phyloP scores from a whole-genome alignment of 2,329 filamentous ascomycete genomes.

The Zymoseptoria pseudotritici region DNA sequence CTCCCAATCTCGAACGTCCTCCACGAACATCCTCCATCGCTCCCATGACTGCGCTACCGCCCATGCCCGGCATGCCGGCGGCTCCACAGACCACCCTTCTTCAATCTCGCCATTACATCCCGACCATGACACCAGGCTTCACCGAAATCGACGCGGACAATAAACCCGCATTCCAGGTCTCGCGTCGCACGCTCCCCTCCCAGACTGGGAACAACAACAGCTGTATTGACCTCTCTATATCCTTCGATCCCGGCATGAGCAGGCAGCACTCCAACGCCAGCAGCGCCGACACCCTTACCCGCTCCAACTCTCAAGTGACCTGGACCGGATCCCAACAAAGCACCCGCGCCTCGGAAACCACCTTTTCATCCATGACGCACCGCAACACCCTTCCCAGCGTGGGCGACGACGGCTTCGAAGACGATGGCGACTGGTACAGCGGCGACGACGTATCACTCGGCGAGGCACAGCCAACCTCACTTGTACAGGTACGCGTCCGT shows the following conservation, averaged over 20 bases:
- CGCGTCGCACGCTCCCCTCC: neutral
- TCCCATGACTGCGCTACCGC: neutral
- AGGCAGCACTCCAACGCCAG: neutral
- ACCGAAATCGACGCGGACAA: conserved; percentile 2
- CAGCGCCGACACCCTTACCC: neutral
- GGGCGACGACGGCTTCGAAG: conserved; percentile 19
- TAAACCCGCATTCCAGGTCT: conserved; percentile 5
- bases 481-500: conserved; percentile 25
- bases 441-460: conserved; percentile 18
- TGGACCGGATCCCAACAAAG: neutral
- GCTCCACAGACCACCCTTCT: neutral
- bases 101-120: neutral
- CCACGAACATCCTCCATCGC: neutral
- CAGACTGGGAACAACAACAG: neutral
- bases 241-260: conserved; percentile 12
- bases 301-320: neutral
- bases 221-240: neutral
- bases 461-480: conserved; percentile 18
- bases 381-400: conserved; percentile 14
- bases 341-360: neutral
- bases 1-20: neutral
- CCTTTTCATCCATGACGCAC: neutral
- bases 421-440: conserved; percentile 22
- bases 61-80: neutral
- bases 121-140: conserved; percentile 2